A percentile compares a stretch with the other conserved stretches of the same genome.
Evolutionary conservation across 2,329 filamentous ascomycete genomes (phyloP).

Genomic region (Botryotinia narcissicola): DNA sequence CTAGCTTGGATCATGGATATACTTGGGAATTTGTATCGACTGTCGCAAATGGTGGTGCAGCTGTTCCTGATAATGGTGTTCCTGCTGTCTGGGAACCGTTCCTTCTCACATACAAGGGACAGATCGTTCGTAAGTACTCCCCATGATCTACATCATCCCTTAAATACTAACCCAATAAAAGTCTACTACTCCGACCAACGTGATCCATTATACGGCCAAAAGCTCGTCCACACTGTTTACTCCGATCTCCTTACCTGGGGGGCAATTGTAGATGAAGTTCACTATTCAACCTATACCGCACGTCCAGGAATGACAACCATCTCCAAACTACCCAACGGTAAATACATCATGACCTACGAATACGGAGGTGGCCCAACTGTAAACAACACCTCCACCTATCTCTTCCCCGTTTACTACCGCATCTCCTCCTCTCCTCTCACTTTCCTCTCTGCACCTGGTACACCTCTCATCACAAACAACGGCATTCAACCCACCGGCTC

Average conservation of each 20-base stretch:
- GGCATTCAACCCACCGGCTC: slow-evolving; percentile 33
- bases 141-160: not conserved
- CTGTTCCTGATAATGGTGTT: slow-evolving; percentile 57
- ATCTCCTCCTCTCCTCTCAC: slow-evolving; percentile 35
- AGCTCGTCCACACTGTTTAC: slow-evolving; percentile 58
- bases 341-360: slow-evolving; percentile 65
- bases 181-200: slow-evolving; percentile 72
- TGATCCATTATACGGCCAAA: slow-evolving; percentile 63
- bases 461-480: slow-evolving; percentile 32
- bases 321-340: slow-evolving; percentile 50
- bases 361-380: slow-evolving; percentile 33
- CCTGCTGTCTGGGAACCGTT: slow-evolving; percentile 75
- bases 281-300: slow-evolving; percentile 59
- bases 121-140: slow-evolving; percentile 46
- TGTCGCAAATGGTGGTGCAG: slow-evolving; percentile 59
- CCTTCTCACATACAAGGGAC: slow-evolving; percentile 55
- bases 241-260: slow-evolving; percentile 60
- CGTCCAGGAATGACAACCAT: slow-evolving; percentile 69
- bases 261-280: slow-evolving; percentile 58
- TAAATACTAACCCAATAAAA: not conserved
- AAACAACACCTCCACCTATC: slow-evolving; percentile 25
- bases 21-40: slow-evolving; percentile 68
- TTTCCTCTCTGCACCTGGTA: slow-evolving; percentile 31
- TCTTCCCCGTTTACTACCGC: slow-evolving; percentile 39
- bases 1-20: slow-evolving; percentile 55